phyloP scores from a whole-genome alignment of 139 green algal species.

The Mesotaenium endlicherianum region DNA sequence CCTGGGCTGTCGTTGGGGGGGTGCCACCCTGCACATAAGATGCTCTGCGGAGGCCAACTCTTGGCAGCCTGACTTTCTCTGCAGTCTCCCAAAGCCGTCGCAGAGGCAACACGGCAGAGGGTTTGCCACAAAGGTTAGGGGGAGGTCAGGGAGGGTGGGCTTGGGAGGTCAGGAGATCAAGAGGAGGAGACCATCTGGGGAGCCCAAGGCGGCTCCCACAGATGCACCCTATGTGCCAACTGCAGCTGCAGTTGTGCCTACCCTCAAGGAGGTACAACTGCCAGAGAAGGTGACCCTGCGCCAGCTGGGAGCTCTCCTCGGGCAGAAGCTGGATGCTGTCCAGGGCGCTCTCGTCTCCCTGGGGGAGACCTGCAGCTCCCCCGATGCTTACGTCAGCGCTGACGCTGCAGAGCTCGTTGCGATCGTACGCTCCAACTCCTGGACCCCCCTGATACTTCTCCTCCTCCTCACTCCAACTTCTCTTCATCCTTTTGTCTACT shows the following conservation, averaged over 20 bases:
- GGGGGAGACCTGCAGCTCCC: background rate
- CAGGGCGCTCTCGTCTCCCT: conserved; percentile 3
- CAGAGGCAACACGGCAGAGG: too few relatives aligned
- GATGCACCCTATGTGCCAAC: conserved; percentile 5
- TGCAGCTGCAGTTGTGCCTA: background rate
- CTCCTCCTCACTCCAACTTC: background rate
- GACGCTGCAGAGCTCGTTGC: conserved; percentile 42
- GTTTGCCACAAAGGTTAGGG: too few relatives aligned
- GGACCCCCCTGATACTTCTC: background rate
- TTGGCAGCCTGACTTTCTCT: too few relatives aligned
- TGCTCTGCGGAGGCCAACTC: too few relatives aligned
- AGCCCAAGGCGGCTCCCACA: background rate
- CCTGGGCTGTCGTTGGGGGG: too few relatives aligned
- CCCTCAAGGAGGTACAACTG: conserved; percentile 27
- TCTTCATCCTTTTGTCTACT: background rate
- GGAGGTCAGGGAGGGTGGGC: background rate
- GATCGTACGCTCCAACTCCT: conserved; percentile 3
- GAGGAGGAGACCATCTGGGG: background rate
- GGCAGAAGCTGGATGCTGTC: conserved; percentile 31
- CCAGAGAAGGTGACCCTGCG: conserved; percentile 29
- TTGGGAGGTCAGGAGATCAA: background rate
- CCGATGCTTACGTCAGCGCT: conserved; percentile 9
- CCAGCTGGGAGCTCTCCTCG: conserved; percentile 42
- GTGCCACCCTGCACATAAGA: too few relatives aligned
- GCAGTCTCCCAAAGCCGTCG: too few relatives aligned